Conservation (phyloP, 139 green algal species). For the Chlamydomonas applanata region DNA sequence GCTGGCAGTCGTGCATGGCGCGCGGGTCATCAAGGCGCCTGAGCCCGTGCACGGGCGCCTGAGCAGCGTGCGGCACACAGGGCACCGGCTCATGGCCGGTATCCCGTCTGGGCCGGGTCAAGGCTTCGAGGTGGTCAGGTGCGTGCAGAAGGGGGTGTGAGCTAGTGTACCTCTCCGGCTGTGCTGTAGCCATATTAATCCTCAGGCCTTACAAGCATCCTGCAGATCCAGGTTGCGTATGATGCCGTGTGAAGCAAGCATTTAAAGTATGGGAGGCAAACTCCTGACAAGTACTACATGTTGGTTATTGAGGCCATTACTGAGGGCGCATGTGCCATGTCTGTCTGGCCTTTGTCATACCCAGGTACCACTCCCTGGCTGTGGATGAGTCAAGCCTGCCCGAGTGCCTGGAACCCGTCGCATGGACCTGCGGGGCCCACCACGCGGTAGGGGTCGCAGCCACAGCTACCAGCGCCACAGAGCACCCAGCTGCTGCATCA, state of each 20-base stretch:
- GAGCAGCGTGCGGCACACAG: slow-evolving; percentile 68
- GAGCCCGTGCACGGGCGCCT: slow-evolving; percentile 91
- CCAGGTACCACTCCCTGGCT: slow-evolving; percentile 93
- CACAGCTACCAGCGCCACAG: neutral
- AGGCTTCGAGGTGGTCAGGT: slow-evolving; percentile 64
- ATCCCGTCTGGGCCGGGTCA: slow-evolving; percentile 67
- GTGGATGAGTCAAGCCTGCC: slow-evolving; percentile 74
- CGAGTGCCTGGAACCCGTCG: slow-evolving; percentile 66
- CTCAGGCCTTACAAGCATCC: no score
- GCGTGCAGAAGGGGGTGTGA: no score
- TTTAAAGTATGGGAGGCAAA: no score
- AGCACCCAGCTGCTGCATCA: neutral
- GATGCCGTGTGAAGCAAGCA: no score
- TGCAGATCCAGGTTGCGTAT: no score
- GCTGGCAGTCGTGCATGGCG: slow-evolving; percentile 77
- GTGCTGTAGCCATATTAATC: no score
- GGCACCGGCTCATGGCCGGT: slow-evolving; percentile 75
- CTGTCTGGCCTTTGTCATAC: no score
- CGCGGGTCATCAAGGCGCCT: slow-evolving; percentile 62
- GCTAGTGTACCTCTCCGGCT: no score
- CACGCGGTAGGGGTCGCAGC: slow-evolving; percentile 41
- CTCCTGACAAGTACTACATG: no score
- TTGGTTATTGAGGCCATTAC: no score
- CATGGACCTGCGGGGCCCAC: slow-evolving; percentile 75
- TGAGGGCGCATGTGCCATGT: no score